These are phyloP conservation scores for Spergularia marina DNA, from an alignment of 148 eudicot species.

Conservation along the genomic window DNA sequence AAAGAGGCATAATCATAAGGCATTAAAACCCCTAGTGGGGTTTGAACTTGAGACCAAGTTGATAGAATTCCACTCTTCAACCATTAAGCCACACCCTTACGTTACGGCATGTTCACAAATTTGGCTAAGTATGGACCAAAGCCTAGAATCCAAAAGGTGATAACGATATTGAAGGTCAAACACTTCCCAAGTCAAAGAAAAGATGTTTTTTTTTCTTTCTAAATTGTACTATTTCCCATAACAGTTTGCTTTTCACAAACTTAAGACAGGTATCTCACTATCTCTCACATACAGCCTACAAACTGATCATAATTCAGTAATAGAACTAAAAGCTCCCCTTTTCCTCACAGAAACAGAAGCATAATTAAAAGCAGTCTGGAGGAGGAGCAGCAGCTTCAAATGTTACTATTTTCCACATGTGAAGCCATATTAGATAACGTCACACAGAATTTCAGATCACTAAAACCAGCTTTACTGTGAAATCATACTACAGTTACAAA, in stretches of 20 bases:
- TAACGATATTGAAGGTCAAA: too few relatives aligned
- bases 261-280: neutral
- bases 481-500: neutral
- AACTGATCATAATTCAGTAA: neutral
- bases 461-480: neutral
- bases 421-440: neutral
- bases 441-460: neutral
- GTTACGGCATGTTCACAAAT: too few relatives aligned
- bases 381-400: neutral
- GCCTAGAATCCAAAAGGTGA: too few relatives aligned
- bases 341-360: neutral
- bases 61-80: too few relatives aligned
- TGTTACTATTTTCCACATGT: neutral
- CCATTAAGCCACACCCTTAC: too few relatives aligned
- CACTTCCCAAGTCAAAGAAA: too few relatives aligned
- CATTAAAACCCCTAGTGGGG: too few relatives aligned
- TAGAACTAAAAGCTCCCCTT: neutral
- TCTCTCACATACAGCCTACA: neutral
- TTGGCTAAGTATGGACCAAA: too few relatives aligned
- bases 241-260: neutral
- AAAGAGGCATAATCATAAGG: too few relatives aligned
- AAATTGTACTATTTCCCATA: too few relatives aligned
- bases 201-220: too few relatives aligned
- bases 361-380: neutral
- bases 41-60: too few relatives aligned